Evolutionary conservation across 495 filamentous ascomycete species (phyloP), one percentile per base, ranked within the genome.

Genomic region (Penicillium malachiteum): DNA sequence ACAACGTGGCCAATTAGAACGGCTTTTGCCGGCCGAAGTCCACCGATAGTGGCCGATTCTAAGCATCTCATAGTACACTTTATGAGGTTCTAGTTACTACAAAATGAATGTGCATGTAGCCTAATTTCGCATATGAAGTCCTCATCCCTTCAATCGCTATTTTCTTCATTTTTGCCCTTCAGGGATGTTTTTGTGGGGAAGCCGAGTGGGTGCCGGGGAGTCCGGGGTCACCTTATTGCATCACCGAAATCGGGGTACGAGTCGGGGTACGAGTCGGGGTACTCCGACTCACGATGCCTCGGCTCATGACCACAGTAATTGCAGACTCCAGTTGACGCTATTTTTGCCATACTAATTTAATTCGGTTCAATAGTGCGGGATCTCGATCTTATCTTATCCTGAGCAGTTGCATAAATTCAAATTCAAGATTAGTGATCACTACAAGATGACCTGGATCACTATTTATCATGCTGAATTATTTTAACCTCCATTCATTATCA

Each of bases 181-280:
- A 18, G 16, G n/a, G 13, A 18, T 43, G 37, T 18, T n/a, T 18
- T 50, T 39, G 48, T 14, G 48, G 48, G 48, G 48, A 50, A 50
- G 16, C 48, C 48, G 48, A 50, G 34, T 50, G 48, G 48, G 48
- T 50, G 47, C 54, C 57, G 60, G 57, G 42, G 49, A 46, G 38
- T 50, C 60, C 60, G 57, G 47, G 31, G 47, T 60, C 57, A 57
- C 37, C 54, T 51, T 54, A 59, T 52, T 11, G 50, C 31, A 8
- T 33, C 50, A 52, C 37, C 48, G 47, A 59, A 51, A 38, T 56
- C 57, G 57, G 59, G 41, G 21, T 26, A 26, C 21, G 21, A 26
- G 21, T 56, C 57, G 57, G 59, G 41, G 21, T 26, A 26, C 21
- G 21, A 26, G 21, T 2, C 21, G 21, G 21, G 21, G 21, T 26